Conservation (phyloP, 768 basidiomycete genomes). For the Galerina sulciceps region DNA sequence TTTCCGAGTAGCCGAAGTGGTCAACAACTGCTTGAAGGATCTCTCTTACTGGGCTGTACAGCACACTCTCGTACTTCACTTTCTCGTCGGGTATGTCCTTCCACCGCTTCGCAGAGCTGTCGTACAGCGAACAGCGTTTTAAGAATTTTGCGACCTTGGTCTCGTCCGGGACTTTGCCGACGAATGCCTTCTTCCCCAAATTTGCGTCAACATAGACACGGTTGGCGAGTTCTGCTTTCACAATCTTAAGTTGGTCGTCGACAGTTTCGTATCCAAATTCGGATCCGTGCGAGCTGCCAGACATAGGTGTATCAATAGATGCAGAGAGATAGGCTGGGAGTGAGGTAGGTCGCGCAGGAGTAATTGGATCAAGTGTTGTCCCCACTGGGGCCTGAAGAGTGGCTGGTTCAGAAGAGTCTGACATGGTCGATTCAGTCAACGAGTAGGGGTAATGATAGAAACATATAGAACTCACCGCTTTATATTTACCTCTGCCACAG, state of each 20-base stretch:
- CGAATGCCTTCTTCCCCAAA: background rate
- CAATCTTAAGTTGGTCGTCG: background rate
- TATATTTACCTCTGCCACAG: too few relatives aligned
- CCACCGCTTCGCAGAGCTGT: background rate
- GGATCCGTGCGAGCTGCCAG: background rate
- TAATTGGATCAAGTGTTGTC: too few relatives aligned
- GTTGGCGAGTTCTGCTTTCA: background rate
- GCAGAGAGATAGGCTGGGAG: too few relatives aligned
- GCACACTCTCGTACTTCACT: background rate
- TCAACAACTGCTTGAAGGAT: constrained; percentile 1
- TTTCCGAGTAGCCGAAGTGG: background rate
- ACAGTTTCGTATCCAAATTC: background rate
- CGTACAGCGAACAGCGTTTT: background rate
- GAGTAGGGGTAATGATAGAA: too few relatives aligned
- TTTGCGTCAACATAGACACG: background rate
- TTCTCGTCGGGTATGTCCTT: background rate
- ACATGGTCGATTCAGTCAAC: too few relatives aligned
- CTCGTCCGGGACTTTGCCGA: background rate
- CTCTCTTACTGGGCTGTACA: background rate
- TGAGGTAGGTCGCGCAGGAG: too few relatives aligned
- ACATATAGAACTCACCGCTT: too few relatives aligned
- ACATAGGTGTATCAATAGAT: background rate
- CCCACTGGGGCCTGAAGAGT: too few relatives aligned
- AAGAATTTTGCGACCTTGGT: background rate
- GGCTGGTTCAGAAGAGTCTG: too few relatives aligned